phyloP scores from a whole-genome alignment of 345 rosid species.

The thale cress (Arabidopsis thaliana) region DNA sequence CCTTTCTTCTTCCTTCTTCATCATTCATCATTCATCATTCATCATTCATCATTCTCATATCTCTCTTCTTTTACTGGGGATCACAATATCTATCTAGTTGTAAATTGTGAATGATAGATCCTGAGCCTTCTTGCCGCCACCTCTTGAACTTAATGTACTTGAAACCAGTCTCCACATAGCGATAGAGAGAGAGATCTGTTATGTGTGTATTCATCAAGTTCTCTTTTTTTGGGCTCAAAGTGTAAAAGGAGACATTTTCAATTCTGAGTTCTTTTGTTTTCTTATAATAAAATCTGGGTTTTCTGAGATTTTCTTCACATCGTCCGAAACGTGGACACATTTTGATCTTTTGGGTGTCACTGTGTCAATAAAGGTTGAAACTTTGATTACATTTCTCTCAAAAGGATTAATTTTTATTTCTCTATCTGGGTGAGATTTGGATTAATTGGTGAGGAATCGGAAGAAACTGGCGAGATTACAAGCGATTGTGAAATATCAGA shows the following conservation, averaged over 20 bases:
- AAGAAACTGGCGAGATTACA: conserved; percentile 37
- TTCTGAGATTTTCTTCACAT: conserved; percentile 14
- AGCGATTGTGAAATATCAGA: conserved; percentile 27
- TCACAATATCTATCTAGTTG: neutral
- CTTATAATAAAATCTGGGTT: too few relatives aligned
- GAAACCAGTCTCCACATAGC: conserved; percentile 7
- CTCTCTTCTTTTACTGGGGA: neutral
- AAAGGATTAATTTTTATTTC: neutral
- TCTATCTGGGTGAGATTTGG: conserved; percentile 8
- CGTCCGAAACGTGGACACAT: conserved; percentile 8
- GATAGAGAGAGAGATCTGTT: conserved; percentile 16
- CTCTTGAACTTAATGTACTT: neutral
- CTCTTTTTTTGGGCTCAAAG: neutral
- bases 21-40: neutral
- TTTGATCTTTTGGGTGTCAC: conserved; percentile 17
- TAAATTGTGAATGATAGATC: conserved; percentile 8
- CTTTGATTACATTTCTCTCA: neutral
- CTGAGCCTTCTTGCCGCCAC: neutral
- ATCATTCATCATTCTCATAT: neutral
- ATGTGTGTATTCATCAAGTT: conserved; percentile 3
- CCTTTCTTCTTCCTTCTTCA: conserved; percentile 6
- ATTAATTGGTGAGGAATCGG: conserved; percentile 1
- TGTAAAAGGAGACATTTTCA: too few relatives aligned
- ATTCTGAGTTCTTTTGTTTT: too few relatives aligned
- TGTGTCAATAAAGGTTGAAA: conserved; percentile 7